phyloP scores from a whole-genome alignment of 805 yeast genomes.

The Cyberlindnera japonica region DNA sequence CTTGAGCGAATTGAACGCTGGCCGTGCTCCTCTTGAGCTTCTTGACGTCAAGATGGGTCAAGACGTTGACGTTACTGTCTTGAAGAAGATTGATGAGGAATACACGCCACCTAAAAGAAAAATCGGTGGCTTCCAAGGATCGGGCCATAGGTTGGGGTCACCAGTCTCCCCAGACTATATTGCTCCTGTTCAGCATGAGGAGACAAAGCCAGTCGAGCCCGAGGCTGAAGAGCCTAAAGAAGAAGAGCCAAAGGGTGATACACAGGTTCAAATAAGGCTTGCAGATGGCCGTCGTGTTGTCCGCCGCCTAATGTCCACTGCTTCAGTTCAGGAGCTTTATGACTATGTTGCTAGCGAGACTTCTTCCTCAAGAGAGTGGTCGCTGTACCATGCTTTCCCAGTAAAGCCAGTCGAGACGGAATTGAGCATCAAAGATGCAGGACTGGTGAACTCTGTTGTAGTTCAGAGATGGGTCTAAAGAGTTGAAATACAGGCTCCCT shows the following conservation, averaged over 20 bases:
- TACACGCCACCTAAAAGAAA: conserved; percentile 63
- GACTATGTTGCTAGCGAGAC: conserved; percentile 59
- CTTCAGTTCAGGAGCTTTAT: conserved; percentile 62
- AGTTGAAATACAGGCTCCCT: background rate
- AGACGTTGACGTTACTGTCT: conserved; percentile 89
- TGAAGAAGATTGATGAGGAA: conserved; percentile 75
- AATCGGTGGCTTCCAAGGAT: conserved; percentile 69
- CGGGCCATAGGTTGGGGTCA: conserved; percentile 84
- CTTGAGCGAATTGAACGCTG: conserved; percentile 76
- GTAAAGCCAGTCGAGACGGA: conserved; percentile 63
- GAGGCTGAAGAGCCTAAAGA: conserved; percentile 17
- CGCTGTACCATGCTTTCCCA: conserved; percentile 79
- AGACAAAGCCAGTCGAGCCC: background rate
- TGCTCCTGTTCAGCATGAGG: conserved; percentile 15
- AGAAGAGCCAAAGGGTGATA: conserved; percentile 50
- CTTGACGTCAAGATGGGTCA: conserved; percentile 85
- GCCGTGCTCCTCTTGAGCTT: conserved; percentile 84
- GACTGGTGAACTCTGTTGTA: conserved; percentile 77
- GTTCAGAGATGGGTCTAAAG: conserved; percentile 71
- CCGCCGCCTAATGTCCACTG: conserved; percentile 59
- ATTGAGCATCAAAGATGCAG: conserved; percentile 66
- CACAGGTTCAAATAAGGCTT: conserved; percentile 75
- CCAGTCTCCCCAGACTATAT: conserved; percentile 73
- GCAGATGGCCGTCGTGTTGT: conserved; percentile 75
- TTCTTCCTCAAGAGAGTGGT: conserved; percentile 42